phyloP scores from a whole-genome alignment of 1,139 yeast species.

The Saccharomycopsis hybrid region DNA sequence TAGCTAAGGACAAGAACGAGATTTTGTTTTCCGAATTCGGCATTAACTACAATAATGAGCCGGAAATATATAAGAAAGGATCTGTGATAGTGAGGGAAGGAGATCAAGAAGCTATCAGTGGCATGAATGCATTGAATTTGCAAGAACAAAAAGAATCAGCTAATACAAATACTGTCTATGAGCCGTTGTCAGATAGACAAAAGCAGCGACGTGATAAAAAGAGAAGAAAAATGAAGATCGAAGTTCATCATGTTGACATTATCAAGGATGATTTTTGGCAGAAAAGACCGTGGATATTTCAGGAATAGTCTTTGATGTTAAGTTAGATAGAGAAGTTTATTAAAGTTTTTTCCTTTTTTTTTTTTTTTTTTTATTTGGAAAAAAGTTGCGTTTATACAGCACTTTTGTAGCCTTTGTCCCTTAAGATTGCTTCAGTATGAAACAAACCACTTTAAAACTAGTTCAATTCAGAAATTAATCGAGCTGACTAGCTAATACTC shows the following conservation, averaged over 20 bases:
- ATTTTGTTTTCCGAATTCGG: conserved; percentile 70
- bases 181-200: conserved; percentile 38
- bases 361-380: too few species aligned
- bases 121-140: not conserved
- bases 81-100: conserved; percentile 58
- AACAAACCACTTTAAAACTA: too few species aligned
- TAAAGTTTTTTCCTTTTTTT: too few species aligned
- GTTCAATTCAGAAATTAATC: too few species aligned
- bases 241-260: conserved; percentile 47
- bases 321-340: too few species aligned
- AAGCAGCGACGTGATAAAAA: conserved; percentile 43
- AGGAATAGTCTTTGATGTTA: too few species aligned
- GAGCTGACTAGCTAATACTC: too few species aligned
- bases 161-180: conserved; percentile 15
- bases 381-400: too few species aligned
- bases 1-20: conserved; percentile 82
- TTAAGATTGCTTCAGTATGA: too few species aligned
- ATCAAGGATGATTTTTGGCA: conserved; percentile 56
- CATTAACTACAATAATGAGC: conserved; percentile 85
- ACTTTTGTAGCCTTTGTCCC: too few species aligned
- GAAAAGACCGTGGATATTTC: conserved; percentile 9
- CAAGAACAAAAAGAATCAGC: not conserved
- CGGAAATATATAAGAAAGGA: conserved; percentile 83
- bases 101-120: not conserved
- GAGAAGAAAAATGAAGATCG: conserved; percentile 43